A percentile compares a stretch with the other conserved stretches of the same genome.
phyloP scores from a whole-genome alignment of 1,284 basidiomycete species.

The Exobasidium rhododendri region DNA sequence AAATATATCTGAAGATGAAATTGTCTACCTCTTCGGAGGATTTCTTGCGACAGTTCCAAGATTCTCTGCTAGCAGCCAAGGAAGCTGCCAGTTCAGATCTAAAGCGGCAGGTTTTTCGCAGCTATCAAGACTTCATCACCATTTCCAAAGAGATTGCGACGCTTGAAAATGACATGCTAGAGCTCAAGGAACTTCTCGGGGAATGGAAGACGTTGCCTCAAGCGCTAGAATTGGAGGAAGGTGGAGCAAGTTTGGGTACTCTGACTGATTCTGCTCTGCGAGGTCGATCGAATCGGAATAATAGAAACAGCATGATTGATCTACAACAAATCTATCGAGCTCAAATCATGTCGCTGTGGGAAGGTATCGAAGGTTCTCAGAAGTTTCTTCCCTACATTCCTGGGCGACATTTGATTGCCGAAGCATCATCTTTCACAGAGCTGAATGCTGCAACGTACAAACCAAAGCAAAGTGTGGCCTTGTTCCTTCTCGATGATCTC shows the following conservation, averaged over 20 bases:
- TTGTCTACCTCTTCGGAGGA: slow-evolving; percentile 41
- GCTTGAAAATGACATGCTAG: slow-evolving; percentile 95
- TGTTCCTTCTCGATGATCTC: slow-evolving; percentile 87
- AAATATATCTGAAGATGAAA: slow-evolving; percentile 40
- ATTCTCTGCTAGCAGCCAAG: slow-evolving; percentile 27
- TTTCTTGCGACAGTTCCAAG: slow-evolving; percentile 31
- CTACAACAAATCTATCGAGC: slow-evolving; percentile 87
- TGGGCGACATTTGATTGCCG: slow-evolving; percentile 83
- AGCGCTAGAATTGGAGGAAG: slow-evolving; percentile 43
- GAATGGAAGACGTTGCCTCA: slow-evolving; percentile 69
- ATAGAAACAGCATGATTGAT: slow-evolving; percentile 59
- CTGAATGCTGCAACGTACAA: slow-evolving; percentile 95
- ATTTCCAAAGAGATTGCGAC: slow-evolving; percentile 96
- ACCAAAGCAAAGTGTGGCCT: slow-evolving; percentile 76
- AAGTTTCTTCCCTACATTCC: slow-evolving; percentile 88
- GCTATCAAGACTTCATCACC: slow-evolving; percentile 88
- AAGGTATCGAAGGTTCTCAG: slow-evolving; percentile 89
- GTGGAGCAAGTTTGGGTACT: slow-evolving; percentile 11
- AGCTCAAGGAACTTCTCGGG: slow-evolving; percentile 85
- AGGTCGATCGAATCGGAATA: slow-evolving; percentile 6
- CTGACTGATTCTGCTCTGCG: slow-evolving; percentile 10
- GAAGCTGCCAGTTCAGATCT: slow-evolving; percentile 42
- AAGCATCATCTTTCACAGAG: slow-evolving; percentile 77
- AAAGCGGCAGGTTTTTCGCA: slow-evolving; percentile 49
- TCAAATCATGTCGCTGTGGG: slow-evolving; percentile 86